phyloP scores from a whole-genome alignment of 192 early-diverging fungal genomes.

The Tieghemiomyces parasiticus region DNA sequence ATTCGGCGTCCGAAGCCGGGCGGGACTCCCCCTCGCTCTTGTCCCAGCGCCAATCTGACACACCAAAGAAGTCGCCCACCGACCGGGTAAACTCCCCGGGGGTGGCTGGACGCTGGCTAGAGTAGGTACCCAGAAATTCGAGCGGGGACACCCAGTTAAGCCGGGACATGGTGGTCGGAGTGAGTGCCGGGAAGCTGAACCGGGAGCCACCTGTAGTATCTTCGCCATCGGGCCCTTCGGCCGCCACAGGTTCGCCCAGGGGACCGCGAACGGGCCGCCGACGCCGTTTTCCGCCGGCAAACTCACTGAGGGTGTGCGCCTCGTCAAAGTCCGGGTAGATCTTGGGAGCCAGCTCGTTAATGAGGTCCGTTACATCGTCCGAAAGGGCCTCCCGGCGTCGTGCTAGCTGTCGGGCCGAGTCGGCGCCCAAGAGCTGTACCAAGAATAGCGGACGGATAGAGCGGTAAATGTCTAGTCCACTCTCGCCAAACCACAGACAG shows the following conservation, averaged over 20 bases:
- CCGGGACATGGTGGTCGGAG: conserved; percentile 27
- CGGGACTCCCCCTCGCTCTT: too few species aligned
- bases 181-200: conserved; percentile 28
- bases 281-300: not conserved
- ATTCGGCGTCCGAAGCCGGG: not conserved
- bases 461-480: conserved; percentile 57
- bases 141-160: conserved; percentile 31
- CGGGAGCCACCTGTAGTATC: not conserved
- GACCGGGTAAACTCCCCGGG: conserved; percentile 6
- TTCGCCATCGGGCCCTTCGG: not conserved
- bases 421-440: conserved; percentile 36
- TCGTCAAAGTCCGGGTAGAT: conserved; percentile 58
- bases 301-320: conserved; percentile 8
- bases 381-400: conserved; percentile 54
- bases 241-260: not conserved
- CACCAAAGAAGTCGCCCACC: conserved; percentile 7
- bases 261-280: not conserved
- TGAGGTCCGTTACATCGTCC: conserved; percentile 55
- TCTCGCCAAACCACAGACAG: conserved; percentile 59
- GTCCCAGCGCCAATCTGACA: conserved; percentile 7
- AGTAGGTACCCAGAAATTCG: conserved; percentile 21
- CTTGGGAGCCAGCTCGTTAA: conserved; percentile 74
- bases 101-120: not conserved
- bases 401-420: conserved; percentile 46
- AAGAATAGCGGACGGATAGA: conserved; percentile 77